phyloP scores from a whole-genome alignment of 768 basidiomycete species.

The Pulveroboletus ravenelii region DNA sequence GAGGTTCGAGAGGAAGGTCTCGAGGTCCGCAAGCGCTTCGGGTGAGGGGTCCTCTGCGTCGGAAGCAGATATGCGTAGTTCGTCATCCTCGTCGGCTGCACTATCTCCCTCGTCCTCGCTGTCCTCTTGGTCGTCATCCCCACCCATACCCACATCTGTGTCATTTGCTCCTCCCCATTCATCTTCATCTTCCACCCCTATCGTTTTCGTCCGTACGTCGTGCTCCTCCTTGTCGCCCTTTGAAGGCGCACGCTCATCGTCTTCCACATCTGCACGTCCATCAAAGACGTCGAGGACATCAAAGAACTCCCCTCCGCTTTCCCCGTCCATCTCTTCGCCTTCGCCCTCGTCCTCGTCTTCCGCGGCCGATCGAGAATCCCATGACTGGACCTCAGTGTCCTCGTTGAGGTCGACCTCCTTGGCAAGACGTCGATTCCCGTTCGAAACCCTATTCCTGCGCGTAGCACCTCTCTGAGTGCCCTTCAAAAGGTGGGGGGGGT shows the following conservation, averaged over 20 bases:
- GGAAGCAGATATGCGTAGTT: slow-evolving; percentile 44
- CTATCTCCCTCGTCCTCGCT: slow-evolving; percentile 25
- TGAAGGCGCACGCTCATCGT: slow-evolving; percentile 6
- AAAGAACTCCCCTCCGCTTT: slow-evolving; percentile 51
- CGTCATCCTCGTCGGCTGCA: slow-evolving; percentile 33
- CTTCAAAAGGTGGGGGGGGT: slow-evolving; percentile 5
- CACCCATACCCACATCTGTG: slow-evolving; percentile 30
- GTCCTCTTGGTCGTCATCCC: slow-evolving; percentile 22
- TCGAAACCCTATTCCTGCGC: slow-evolving; percentile 20
- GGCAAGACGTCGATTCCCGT: slow-evolving; percentile 29
- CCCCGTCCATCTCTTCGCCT: slow-evolving; percentile 37
- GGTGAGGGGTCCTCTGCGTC: slow-evolving; percentile 48
- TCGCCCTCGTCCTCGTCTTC: slow-evolving; percentile 30
- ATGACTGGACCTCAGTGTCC: slow-evolving; percentile 35
- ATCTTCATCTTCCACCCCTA: slow-evolving; percentile 40
- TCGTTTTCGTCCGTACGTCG: slow-evolving; percentile 47
- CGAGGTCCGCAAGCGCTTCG: slow-evolving; percentile 64
- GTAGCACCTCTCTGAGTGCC: slow-evolving; percentile 17
- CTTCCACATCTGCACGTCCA: slow-evolving; percentile 44
- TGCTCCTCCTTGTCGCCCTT: slow-evolving; percentile 8
- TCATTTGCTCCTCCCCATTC: slow-evolving; percentile 22
- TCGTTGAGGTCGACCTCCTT: slow-evolving; percentile 67
- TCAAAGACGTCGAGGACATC: slow-evolving; percentile 65
- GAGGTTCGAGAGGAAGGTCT: slow-evolving; percentile 66
- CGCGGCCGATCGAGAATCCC: slow-evolving; percentile 14